Evolutionary conservation across 345 rosid species (phyloP).

Genomic region (Alliaria petiolata): DNA sequence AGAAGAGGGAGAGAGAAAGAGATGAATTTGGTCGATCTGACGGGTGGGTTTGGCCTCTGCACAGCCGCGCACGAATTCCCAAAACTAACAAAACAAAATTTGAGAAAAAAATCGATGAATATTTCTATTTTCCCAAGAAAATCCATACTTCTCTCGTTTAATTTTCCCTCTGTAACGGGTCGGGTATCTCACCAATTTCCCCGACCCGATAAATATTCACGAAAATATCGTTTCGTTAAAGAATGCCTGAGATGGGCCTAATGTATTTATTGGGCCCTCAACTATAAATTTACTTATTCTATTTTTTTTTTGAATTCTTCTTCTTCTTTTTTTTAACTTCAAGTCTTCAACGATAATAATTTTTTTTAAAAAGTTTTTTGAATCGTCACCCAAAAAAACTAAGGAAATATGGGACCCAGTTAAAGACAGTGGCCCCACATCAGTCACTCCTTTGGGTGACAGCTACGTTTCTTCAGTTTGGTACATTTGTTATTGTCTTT

Average conservation of each 20-base stretch:
- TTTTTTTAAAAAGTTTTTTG: no score
- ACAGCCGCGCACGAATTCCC: conserved; percentile 29
- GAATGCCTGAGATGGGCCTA: conserved; percentile 2
- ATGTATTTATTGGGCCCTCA: not conserved
- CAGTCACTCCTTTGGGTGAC: not conserved
- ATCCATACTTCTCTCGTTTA: conserved; percentile 6
- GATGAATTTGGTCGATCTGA: conserved; percentile 32
- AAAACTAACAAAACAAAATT: not conserved
- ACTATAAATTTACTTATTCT: no score
- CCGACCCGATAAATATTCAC: conserved; percentile 1
- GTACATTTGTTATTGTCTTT: not conserved
- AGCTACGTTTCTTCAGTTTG: not conserved
- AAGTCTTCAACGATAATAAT: no score
- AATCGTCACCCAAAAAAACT: no score
- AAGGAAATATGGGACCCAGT: no score
- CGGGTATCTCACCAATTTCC: not conserved
- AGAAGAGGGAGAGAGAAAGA: conserved; percentile 23
- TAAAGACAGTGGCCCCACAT: no score
- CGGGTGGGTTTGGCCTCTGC: conserved; percentile 46
- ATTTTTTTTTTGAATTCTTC: no score
- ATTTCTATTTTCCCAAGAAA: not conserved
- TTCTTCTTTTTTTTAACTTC: no score
- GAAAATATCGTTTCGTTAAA: not conserved
- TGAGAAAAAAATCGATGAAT: not conserved
- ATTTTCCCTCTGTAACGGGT: not conserved